Evolutionary conservation across 768 basidiomycete species (phyloP).

Genomic region (Kwoniella europaea): DNA sequence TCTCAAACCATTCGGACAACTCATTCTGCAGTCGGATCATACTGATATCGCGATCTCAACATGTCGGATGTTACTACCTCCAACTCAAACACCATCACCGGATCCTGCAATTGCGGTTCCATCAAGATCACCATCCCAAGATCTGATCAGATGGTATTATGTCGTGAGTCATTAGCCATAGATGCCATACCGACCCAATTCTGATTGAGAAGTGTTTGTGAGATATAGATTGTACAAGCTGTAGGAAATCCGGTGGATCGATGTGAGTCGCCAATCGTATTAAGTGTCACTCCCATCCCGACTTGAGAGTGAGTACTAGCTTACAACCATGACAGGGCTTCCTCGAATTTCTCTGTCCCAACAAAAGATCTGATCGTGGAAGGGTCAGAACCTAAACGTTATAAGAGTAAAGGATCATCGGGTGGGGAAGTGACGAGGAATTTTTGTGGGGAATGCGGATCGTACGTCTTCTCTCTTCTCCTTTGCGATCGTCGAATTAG

Average conservation of each 20-base stretch:
- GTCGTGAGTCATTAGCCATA: too few species aligned
- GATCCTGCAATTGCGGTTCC: constrained; percentile 21
- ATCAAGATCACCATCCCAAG: constrained; percentile 17
- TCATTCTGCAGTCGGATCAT: too few species aligned
- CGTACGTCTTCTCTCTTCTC: constrained; percentile 18
- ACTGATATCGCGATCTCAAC: neutral
- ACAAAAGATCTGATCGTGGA: constrained; percentile 7
- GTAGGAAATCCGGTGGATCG: constrained; percentile 21
- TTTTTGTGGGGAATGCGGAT: constrained; percentile 25
- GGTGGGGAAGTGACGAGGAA: constrained; percentile 10
- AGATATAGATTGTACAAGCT: constrained; percentile 23
- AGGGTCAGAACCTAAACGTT: constrained; percentile 10
- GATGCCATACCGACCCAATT: too few species aligned
- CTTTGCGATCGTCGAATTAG: too few species aligned
- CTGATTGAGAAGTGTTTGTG: too few species aligned
- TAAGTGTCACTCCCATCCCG: neutral
- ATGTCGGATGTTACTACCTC: constrained; percentile 12
- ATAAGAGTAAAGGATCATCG: constrained; percentile 11
- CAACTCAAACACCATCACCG: constrained; percentile 8
- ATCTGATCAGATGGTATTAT: constrained; percentile 5
- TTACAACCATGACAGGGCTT: constrained; percentile 6
- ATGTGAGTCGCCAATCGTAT: constrained; percentile 8
- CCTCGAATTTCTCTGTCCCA: constrained; percentile 8
- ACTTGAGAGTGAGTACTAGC: neutral
- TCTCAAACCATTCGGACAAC: too few species aligned